Base-by-base conservation (phyloP, 805 yeast species). In the Lachancea cidri region DNA sequence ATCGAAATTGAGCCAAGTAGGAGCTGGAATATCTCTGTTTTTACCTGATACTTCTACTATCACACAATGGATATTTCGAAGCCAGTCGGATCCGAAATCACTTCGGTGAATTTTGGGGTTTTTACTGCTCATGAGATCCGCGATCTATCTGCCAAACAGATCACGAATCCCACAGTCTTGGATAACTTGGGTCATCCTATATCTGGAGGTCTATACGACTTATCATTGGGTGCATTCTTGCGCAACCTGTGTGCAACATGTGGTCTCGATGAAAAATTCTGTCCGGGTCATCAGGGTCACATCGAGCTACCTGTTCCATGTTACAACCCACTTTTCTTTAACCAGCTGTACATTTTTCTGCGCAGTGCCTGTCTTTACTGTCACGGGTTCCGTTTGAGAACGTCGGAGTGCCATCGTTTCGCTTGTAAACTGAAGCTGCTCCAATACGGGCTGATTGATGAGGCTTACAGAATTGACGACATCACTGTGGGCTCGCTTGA, bases 281-380 rank as follows among this genome's bases (percentile, higher is more conserved):
- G 99, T 70, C 97, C 97, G 3, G 99, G 99, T 35, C 99, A 93
- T 64, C 87, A 88, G 64, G 99, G 99, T 46, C 98, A 93, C 64
- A 88, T 93, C 49, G 97, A 91, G 62, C 74, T 93, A 49, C 99
- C 99, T 4, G 82, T 88, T 32, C 95, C 98, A 3, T 94, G 86
- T 33, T 93, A 87, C 71, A 91, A 87, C 61, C 98, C 99, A 15
- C 67, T 93, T 53, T 93, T 94, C 58, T 93, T 94, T 77, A 78
- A 80, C 58, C 97, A 91, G 66, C 71, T 93, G 73, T 93, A 82
- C 70, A 76, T 86, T 45, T 79, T 83, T 54, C 71, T 94, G 58
- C 75, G 98, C 61, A 74, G 88, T 34, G 66, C 89, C 15, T 93
- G 99, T 74, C 71, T 93, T 39, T 88, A 79, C 67, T 93, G 99